phyloP scores from a whole-genome alignment of 1,139 yeast species.

The Protomyces inundatus region DNA sequence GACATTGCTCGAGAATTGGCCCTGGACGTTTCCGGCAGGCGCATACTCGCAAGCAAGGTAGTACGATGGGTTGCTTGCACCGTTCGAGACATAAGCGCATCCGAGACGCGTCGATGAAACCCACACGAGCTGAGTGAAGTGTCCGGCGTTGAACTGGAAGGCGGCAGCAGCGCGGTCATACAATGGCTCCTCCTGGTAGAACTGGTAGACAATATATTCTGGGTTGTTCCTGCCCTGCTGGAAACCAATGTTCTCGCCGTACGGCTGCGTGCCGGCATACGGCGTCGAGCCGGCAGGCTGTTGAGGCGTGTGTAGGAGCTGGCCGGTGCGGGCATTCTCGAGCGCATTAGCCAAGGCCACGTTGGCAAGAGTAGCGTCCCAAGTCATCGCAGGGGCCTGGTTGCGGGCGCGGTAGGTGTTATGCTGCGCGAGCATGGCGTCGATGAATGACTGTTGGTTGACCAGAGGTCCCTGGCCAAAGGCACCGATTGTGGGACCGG shows the following conservation, averaged over 20 bases:
- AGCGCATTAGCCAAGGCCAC: constrained; percentile 51
- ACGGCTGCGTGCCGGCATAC: constrained; percentile 42
- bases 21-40: constrained; percentile 41
- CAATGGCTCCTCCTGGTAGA: constrained; percentile 72
- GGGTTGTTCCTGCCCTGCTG: constrained; percentile 40
- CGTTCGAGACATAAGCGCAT: constrained; percentile 55
- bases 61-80: constrained; percentile 37
- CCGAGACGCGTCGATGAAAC: constrained; percentile 62
- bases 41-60: constrained; percentile 42
- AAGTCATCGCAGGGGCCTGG: constrained; percentile 53
- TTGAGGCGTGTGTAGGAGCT: constrained; percentile 56
- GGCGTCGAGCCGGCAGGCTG: constrained; percentile 53
- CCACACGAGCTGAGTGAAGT: constrained; percentile 88
- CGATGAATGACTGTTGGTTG: constrained; percentile 13
- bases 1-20: constrained; percentile 48
- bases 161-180: constrained; percentile 49
- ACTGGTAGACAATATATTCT: constrained; percentile 60
- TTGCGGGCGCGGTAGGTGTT: constrained; percentile 65
- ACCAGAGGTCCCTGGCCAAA: constrained; percentile 33
- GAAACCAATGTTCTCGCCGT: constrained; percentile 70
- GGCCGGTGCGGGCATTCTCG: constrained; percentile 59
- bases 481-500: constrained; percentile 22
- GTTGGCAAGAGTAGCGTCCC: constrained; percentile 58
- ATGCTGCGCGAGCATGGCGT: constrained; percentile 50
- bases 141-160: constrained; percentile 50